A percentile compares a stretch with the other conserved stretches of the same genome.
Evolutionary conservation across 2,329 filamentous ascomycete species (phyloP).

Genomic region (Chaetothyriales sp.): DNA sequence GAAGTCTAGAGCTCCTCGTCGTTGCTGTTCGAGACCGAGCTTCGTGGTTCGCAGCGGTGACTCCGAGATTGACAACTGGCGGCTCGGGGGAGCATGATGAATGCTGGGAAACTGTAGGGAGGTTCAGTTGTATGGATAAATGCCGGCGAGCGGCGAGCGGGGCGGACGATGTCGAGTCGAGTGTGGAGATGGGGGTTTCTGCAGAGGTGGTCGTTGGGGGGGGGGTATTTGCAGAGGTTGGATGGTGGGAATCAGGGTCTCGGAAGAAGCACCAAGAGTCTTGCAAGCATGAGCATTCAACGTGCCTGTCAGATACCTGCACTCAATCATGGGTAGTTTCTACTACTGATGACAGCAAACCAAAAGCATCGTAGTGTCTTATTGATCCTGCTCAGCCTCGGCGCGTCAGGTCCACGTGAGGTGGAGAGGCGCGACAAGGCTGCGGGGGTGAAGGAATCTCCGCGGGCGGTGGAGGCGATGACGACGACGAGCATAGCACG

Average conservation of each 20-base stretch:
- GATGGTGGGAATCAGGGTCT: background rate
- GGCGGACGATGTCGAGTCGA: background rate
- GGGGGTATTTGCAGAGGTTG: background rate
- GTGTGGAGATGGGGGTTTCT: background rate
- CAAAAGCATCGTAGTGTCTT: background rate
- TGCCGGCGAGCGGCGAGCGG: background rate
- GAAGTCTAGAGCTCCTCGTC: constrained; percentile 20
- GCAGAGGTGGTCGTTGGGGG: background rate
- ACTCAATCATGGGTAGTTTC: background rate
- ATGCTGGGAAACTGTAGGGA: constrained; percentile 64
- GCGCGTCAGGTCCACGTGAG: too few relatives aligned
- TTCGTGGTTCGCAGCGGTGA: constrained; percentile 46
- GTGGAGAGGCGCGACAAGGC: background rate
- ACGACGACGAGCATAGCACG: background rate
- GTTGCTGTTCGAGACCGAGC: constrained; percentile 35
- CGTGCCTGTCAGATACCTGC: background rate
- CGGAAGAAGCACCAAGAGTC: background rate
- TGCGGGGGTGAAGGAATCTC: background rate
- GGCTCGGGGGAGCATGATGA: constrained; percentile 43
- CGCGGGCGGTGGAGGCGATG: background rate
- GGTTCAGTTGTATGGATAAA: constrained; percentile 51
- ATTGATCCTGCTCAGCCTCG: background rate
- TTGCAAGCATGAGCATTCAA: background rate
- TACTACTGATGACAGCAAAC: background rate
- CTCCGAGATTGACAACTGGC: constrained; percentile 24